Percentiles rank a stretch among this genome's conserved stretches.
phyloP scores from a whole-genome alignment of 805 yeast species.

The Teunomyces barrocoloradensis region DNA sequence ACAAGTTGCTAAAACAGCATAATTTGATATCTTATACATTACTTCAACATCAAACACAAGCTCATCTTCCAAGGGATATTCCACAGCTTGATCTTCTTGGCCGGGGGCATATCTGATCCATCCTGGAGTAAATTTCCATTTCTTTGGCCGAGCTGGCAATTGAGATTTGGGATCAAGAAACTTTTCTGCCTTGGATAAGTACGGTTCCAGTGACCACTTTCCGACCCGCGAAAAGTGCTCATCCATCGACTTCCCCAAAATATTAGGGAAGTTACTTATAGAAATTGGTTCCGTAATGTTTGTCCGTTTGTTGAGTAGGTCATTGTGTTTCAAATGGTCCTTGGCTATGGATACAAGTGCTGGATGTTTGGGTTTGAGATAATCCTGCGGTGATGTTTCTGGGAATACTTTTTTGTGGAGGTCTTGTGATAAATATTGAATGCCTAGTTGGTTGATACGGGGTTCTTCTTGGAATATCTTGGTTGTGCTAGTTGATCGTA shows the following conservation, averaged over 20 bases:
- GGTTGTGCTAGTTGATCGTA: background rate
- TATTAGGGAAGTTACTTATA: slow-evolving; percentile 57
- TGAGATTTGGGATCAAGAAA: slow-evolving; percentile 32
- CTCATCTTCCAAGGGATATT: slow-evolving; percentile 66
- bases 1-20: slow-evolving; percentile 80
- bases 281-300: slow-evolving; percentile 56
- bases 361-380: slow-evolving; percentile 29
- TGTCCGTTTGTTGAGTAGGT: slow-evolving; percentile 74
- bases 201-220: slow-evolving; percentile 54
- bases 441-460: slow-evolving; percentile 72
- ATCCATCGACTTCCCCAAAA: slow-evolving; percentile 75
- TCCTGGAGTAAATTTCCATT: slow-evolving; percentile 65
- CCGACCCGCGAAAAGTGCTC: slow-evolving; percentile 86
- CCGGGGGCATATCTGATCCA: slow-evolving; percentile 75
- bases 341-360: slow-evolving; percentile 49
- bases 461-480: slow-evolving; percentile 26
- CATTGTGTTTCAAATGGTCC: slow-evolving; percentile 56
- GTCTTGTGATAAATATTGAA: slow-evolving; percentile 65
- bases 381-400: slow-evolving; percentile 21
- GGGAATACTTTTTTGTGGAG: slow-evolving; percentile 66
- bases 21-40: slow-evolving; percentile 68
- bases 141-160: slow-evolving; percentile 35
- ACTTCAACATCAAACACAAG: slow-evolving; percentile 90
- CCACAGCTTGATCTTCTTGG: slow-evolving; percentile 53
- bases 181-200: slow-evolving; percentile 47